A percentile compares a stretch with the other conserved stretches of the same genome.
Evolutionary conservation across 1,139 yeast species (phyloP).

Genomic region (Suhomyces guaymorum): DNA sequence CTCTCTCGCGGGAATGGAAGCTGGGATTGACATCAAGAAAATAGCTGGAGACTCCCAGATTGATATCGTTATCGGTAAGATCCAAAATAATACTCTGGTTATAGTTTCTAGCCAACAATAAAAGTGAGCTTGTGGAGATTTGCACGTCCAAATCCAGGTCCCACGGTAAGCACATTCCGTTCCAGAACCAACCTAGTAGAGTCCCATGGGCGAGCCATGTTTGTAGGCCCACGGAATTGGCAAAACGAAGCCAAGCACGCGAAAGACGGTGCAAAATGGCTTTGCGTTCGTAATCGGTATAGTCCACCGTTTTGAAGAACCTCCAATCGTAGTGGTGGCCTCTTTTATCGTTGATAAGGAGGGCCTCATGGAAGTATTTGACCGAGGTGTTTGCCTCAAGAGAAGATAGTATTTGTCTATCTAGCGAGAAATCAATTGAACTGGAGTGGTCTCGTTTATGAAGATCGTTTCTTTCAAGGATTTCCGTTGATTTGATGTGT

Average conservation of each 20-base stretch:
- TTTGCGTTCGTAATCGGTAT: constrained; percentile 38
- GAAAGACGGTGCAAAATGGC: constrained; percentile 48
- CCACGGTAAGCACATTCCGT: constrained; percentile 62
- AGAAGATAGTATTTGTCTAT: background rate
- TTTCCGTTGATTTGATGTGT: no score
- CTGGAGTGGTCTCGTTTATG: no score
- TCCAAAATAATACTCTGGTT: constrained; percentile 55
- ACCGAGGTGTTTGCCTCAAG: background rate
- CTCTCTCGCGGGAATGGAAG: constrained; percentile 34
- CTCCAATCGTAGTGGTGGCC: constrained; percentile 42
- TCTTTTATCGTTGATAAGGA: constrained; percentile 39
- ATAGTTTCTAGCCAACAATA: constrained; percentile 38
- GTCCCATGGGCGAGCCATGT: constrained; percentile 68
- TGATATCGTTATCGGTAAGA: constrained; percentile 27
- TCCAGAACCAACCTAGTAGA: constrained; percentile 61
- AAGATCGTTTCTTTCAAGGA: no score
- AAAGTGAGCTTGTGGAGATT: constrained; percentile 46
- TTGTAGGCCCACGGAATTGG: constrained; percentile 39
- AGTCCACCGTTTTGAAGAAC: constrained; percentile 32
- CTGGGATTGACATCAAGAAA: constrained; percentile 54
- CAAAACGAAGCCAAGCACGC: constrained; percentile 56
- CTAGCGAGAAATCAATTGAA: no score
- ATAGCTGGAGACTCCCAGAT: constrained; percentile 46
- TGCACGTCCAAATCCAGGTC: constrained; percentile 68
- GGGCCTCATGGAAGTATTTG: constrained; percentile 34